Percentiles rank a stretch among this genome's conserved stretches.
Evolutionary conservation across 106 monocot species (phyloP).

Genomic region (Allium sativum): DNA sequence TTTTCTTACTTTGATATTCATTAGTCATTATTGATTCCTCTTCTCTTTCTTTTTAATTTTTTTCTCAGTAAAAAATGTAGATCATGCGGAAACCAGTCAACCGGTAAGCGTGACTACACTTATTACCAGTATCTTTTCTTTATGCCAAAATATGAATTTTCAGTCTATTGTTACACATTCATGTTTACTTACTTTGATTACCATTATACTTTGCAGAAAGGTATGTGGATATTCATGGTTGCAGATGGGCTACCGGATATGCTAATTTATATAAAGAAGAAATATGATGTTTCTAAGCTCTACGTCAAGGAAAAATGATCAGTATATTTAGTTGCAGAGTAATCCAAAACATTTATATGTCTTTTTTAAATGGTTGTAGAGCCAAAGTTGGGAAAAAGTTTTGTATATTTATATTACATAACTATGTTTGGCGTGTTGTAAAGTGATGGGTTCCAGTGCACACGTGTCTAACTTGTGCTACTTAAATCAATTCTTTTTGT

Average conservation of each 20-base stretch:
- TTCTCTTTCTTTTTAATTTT: too few species aligned
- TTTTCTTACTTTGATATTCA: background rate
- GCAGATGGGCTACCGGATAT: background rate
- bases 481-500: too few species aligned
- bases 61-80: too few species aligned
- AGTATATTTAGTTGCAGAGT: background rate
- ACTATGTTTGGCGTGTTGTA: too few species aligned
- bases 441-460: too few species aligned
- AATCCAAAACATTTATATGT: too few species aligned
- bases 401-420: too few species aligned
- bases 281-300: conserved; percentile 8
- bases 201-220: background rate
- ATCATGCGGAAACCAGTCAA: background rate
- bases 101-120: background rate
- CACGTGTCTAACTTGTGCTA: too few species aligned
- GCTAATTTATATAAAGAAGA: background rate
- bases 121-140: background rate
- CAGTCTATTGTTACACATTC: background rate
- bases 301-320: conserved; percentile 14
- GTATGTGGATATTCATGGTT: conserved; percentile 9
- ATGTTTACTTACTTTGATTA: background rate
- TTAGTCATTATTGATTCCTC: too few species aligned
- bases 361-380: too few species aligned
- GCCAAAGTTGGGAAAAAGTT: too few species aligned
- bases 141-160: background rate